Conservation (phyloP, 2,329 filamentous ascomycete genomes). For the Aspergillus hiratsukae region DNA sequence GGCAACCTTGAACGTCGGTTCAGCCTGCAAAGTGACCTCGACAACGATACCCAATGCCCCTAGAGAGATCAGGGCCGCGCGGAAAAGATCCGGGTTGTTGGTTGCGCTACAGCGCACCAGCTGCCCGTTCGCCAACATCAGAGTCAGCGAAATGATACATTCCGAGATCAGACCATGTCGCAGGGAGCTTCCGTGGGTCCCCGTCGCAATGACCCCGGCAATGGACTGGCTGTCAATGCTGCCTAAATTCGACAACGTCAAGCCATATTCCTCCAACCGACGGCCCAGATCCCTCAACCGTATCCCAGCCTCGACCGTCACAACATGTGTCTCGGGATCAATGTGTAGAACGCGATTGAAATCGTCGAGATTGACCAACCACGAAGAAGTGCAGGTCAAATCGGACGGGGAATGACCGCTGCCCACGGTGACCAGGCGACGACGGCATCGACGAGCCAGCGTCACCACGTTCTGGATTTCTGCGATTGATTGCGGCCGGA, state of each 20-base stretch:
- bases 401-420: conserved; percentile 89
- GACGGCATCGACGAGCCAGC: conserved; percentile 74
- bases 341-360: conserved; percentile 69
- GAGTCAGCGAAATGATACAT: conserved; percentile 66
- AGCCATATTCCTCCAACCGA: conserved; percentile 66
- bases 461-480: conserved; percentile 82
- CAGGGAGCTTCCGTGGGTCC: conserved; percentile 86
- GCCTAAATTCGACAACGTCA: conserved; percentile 87
- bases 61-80: conserved; percentile 78
- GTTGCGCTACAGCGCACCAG: conserved; percentile 64
- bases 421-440: conserved; percentile 79
- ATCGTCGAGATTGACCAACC: conserved; percentile 90
- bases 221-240: conserved; percentile 95
- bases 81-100: conserved; percentile 74
- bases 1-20: conserved; percentile 74
- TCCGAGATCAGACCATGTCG: conserved; percentile 80
- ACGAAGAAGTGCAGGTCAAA: conserved; percentile 86
- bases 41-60: conserved; percentile 88
- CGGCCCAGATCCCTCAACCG: conserved; percentile 69
- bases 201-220: conserved; percentile 86
- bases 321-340: conserved; percentile 59
- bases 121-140: conserved; percentile 77
- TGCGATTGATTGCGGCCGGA: conserved; percentile 71
- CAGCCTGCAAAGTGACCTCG: conserved; percentile 79
- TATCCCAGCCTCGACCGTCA: conserved; percentile 85